Evolutionary conservation across 345 rosid genomes (phyloP), one percentile per base, ranked within the genome.

Genomic region (Schrenkiella parvula): DNA sequence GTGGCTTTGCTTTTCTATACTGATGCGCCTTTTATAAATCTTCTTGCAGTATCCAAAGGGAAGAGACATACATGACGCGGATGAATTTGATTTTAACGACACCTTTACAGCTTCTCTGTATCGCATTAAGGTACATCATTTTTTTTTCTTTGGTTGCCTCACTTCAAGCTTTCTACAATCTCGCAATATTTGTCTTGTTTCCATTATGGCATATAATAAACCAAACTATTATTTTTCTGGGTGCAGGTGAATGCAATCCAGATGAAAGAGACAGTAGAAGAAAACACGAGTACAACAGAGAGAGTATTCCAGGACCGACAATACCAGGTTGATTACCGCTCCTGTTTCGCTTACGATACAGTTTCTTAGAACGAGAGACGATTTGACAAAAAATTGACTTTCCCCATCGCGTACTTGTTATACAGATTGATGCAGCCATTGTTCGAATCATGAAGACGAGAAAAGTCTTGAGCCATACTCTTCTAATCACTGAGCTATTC

Each of bases 241-340:
- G 53, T 82, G 83, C 82, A 95, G 99, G 99, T 95, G 11, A 95
- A 95, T 85, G 96, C 98, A 31, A 95, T 95, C 85, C 99, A 95
- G 79, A 88, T 95, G 99, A 95, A 95, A 86, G 99, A 95, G 84
- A 95, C 98, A 0, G 99, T 95, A 37, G 99, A 95, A 76, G 99
- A 95, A 82, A 91, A 91, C 80, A 87, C 97, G 42, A 91, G 96
- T 77, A 95, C 99, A 38, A 95, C 99, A 0, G 96, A 95, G 68
- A 86, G 97, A 86, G 99, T 95, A 65, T 95, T 95, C 81, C 98
- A 91, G 78, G 98, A 95, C 74, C 90, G 98, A 54, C 99, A 95
- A 71, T 95, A 95, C 81, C 99, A 95, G 99, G 99, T 95, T 81
- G 11, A 12, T 26, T 12, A 62, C 37, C 18, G 9, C 22, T 51